Evolutionary conservation across 2,329 filamentous ascomycete species (phyloP), one percentile per base, ranked within the genome.

Genomic region (Alternaria sp.): DNA sequence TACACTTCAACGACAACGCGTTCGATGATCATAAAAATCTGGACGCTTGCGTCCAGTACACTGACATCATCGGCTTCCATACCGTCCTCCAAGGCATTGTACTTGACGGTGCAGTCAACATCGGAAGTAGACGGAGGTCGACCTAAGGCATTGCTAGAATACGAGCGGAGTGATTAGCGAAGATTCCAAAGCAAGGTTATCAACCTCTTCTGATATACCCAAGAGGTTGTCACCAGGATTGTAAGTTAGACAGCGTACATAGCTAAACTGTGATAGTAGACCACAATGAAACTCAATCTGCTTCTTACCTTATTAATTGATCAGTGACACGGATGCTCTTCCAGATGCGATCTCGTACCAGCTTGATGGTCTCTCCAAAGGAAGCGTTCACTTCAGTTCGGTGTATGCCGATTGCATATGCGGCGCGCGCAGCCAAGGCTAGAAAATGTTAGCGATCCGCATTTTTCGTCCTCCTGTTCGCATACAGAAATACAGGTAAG

Each of bases 51-150:
- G 46, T 82, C 80, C 3, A 75, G 54, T 25, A 73, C 54, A 18
- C 69, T 60, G 3, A 53, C 45, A n/a, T 22, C 76, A 69, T 22
- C 66, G 57, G 22, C 72, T 57, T 44, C 36, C 14, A 40, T 46
- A 2, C 46, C 51, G 18, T 66, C 62, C 12, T 56, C 32, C 3
- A 48, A 22, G 14, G 82, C 75, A 36, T 74, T 66, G 59, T 80
- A 80, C 52, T 77, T 77, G n/a, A 79, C 76, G 1, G 74, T 80
- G 53, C 79, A 83, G 52, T 85, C 84, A 14, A 84, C 81, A 57
- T 86, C 84, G 0, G 83, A 84, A 2, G 83, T 85, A 4, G 83
- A 83, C 6, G 84, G 83, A 11, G 84, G 84, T n/a, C 84, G 79
- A 7, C 84, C 84, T 9, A 86, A 70, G 1, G 82, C 79, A 25